A percentile compares a stretch with the other conserved stretches of the same genome.
These are phyloP conservation scores for Plasmodium inui DNA, from an alignment of 169 alveolate genomes.

Conservation along the genomic window DNA sequence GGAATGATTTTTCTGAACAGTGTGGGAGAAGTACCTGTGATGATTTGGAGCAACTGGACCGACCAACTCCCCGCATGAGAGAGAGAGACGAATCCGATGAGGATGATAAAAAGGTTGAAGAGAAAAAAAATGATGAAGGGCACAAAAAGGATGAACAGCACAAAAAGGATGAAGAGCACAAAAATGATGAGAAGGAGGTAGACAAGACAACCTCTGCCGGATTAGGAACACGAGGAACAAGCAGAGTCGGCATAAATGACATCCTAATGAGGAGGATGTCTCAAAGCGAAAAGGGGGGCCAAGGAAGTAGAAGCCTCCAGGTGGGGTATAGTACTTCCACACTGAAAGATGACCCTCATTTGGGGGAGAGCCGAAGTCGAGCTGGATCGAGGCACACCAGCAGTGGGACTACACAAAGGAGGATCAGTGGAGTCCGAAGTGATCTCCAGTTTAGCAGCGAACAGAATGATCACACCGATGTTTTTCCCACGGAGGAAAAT, in stretches of 20 bases:
- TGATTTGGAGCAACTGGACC: not conserved
- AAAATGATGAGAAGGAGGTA: not conserved
- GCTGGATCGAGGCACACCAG: not conserved
- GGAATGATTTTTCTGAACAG: not conserved
- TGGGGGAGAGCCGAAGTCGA: not conserved
- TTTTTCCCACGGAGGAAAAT: not conserved
- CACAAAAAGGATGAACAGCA: not conserved
- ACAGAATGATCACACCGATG: not conserved
- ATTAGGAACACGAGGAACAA: not conserved
- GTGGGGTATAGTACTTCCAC: not conserved
- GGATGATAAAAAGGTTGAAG: not conserved
- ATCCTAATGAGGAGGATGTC: not conserved
- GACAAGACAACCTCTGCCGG: not conserved
- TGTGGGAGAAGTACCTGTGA: not conserved
- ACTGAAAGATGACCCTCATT: not conserved
- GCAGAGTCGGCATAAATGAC: not conserved
- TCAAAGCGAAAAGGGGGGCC: not conserved
- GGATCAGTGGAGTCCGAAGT: not conserved
- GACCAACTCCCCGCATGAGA: not conserved
- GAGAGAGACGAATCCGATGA: not conserved
- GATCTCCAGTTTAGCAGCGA: not conserved
- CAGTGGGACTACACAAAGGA: not conserved
- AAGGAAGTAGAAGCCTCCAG: not conserved
- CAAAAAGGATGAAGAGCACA: not conserved
- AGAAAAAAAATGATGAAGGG: not conserved